Percentiles rank a stretch among this genome's conserved stretches.
phyloP scores from a whole-genome alignment of 257 asterid species.

The Nicotiana obtusifolia region DNA sequence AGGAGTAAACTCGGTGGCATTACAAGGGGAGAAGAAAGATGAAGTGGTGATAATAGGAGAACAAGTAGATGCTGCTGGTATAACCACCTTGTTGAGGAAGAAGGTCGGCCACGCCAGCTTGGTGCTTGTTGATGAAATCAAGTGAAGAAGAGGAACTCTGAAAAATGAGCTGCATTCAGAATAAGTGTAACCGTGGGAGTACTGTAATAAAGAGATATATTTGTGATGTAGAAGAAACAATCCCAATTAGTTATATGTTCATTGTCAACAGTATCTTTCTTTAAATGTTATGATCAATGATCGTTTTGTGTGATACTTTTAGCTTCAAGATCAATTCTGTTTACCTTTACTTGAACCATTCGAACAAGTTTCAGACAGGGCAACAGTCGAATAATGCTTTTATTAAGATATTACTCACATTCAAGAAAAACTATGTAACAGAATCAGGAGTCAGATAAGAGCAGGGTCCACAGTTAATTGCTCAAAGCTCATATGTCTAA shows the following conservation, averaged over 20 bases:
- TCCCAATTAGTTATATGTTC: background rate
- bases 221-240: background rate
- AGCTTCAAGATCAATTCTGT: background rate
- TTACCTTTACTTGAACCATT: background rate
- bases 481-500: constrained; percentile 19
- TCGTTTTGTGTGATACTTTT: background rate
- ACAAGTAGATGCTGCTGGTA: constrained; percentile 34
- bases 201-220: background rate
- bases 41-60: constrained; percentile 41
- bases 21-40: constrained; percentile 32
- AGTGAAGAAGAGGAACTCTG: background rate
- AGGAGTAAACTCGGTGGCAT: constrained; percentile 39
- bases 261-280: background rate
- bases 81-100: constrained; percentile 37
- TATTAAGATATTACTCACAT: background rate
- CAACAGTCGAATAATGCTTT: background rate
- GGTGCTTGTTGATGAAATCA: constrained; percentile 24
- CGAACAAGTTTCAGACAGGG: background rate
- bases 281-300: background rate
- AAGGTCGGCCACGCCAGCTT: constrained; percentile 45
- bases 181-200: background rate
- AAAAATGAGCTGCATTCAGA: background rate
- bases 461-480: constrained; percentile 21
- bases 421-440: background rate
- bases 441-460: constrained; percentile 6